Conservation (phyloP, 352 stramenopile genomes). For the Phytophthora niederhauseri region DNA sequence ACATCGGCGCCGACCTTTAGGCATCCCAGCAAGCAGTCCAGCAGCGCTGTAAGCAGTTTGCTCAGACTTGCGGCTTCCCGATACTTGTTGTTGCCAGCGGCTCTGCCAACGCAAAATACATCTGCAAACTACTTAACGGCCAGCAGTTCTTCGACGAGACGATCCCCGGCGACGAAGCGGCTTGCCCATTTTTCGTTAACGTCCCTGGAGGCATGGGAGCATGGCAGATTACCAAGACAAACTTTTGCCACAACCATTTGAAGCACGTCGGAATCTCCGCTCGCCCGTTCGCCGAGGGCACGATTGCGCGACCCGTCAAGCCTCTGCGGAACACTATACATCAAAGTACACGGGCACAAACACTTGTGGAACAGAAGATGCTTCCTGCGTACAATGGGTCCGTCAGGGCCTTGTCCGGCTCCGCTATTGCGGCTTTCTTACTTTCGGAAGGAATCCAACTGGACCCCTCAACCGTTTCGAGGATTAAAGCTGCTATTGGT, state of each 20-base stretch:
- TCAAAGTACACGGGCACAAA: not conserved
- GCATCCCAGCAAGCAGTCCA: not conserved
- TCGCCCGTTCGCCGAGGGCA: conserved; percentile 4
- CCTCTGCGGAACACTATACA: conserved; percentile 14
- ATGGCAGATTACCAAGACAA: conserved; percentile 16
- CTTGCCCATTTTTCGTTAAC: conserved; percentile 18
- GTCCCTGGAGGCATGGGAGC: not conserved
- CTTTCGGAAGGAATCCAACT: conserved; percentile 1
- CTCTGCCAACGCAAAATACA: not conserved
- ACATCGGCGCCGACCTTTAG: not conserved
- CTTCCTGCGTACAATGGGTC: conserved; percentile 9
- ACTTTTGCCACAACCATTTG: conserved; percentile 25
- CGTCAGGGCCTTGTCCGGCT: conserved; percentile 1
- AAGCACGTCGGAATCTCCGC: conserved; percentile 13
- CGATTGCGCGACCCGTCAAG: not conserved
- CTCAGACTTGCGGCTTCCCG: not conserved
- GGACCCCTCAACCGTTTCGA: not conserved
- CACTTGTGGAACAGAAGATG: conserved; percentile 6
- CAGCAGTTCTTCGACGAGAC: conserved; percentile 20
- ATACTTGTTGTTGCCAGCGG: not conserved
- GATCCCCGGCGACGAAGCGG: not conserved
- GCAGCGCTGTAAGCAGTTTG: not conserved
- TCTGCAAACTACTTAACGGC: conserved; percentile 13
- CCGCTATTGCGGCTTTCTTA: not conserved
- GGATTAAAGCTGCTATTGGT: conserved; percentile 7